Evolutionary conservation across 257 asterid genomes (phyloP), one percentile per base, ranked within the genome.

Genomic region (Nicotiana tabacum): DNA sequence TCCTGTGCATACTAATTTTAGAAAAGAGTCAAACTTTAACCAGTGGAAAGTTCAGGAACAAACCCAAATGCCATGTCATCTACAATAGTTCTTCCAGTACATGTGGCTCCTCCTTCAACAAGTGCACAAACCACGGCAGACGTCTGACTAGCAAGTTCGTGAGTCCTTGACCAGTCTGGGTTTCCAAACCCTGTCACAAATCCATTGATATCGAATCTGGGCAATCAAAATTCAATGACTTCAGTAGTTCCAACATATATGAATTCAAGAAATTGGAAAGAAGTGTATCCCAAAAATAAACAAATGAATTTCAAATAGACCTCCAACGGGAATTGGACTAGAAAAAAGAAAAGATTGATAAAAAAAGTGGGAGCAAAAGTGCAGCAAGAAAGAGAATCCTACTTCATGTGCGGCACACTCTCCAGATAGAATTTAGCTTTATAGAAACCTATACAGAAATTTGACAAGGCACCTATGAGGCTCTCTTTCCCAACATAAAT

Each of bases 31-130:
- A 2, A 64, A 39, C 62, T 58, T 48, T 77, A 86, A 83, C 82
- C 43, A 79, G 77, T 82, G 56, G 46, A 83, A 83, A 83, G 76
- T 66, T 62, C 60, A 88, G 51, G 76, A 82, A 86, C 92, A 84
- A 85, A 96, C 99, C 98, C 86, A 32, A 90, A 84, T 51, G 98
- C 95, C 98, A 96, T 88, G 84, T 95, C 99, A 90, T 91, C 98
- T 85, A 96, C 91, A 13, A 93, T 86, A 56, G 98, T 94, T 87
- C 91, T 96, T 53, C 97, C 98, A 17, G 87, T 86, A 83, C 98
- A 94, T 46, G 95, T 89, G 37, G 98, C 98, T 82, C 99, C 99
- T 69, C 93, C 97, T 78, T 94, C 98, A 85, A 96, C 93, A 83
- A 96, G 97, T 61, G 95, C 83, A 56, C 92, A 89, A 86, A 95